Evolutionary conservation across 1,284 basidiomycete genomes (phyloP), one percentile per base, ranked within the genome.

Genomic region (Schizophyllum amplum): DNA sequence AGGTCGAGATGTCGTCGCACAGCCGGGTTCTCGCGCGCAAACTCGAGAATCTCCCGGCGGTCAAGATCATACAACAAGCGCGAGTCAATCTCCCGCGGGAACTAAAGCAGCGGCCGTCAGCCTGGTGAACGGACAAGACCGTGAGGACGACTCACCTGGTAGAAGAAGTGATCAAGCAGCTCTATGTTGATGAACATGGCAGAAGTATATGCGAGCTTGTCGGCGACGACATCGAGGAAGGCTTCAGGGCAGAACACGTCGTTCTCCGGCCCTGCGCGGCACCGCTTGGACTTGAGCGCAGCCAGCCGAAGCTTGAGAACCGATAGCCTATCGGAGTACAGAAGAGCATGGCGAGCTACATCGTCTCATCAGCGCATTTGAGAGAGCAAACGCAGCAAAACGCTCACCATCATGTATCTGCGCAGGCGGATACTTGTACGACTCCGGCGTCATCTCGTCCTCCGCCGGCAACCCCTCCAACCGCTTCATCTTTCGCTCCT

Each of bases 101-200:
- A 98, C 87, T 97, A 22, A 51, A 21, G 56, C 17, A 33, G 26
- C 55, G n/a, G 53, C n/a, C 3, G 7, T 4, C 24, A 6, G 15
- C 25, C 21, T 49, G 21, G 6, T 24, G 22, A 27, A 55, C 61
- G 25, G 59, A 52, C 23, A 56, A 53, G 21, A 42, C n/a, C n/a
- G n/a, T n/a, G 15, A 47, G 24, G 27, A 53, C 25, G 27, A 66
- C 78, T 56, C 63, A 90, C 91, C 77, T 94, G 92, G 69, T 98
- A 98, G 77, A 99, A 98, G 81, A 99, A 99, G 67, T 98, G 94
- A 67, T 95, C 92, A 1, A 99, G 81, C 7, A 99, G 78, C 71
- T 99, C 96, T 59, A 98, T 95, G 73, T 92, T 98, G 79, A 99
- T 96, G 73, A 99, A 99, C 90, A 98, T 94, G 1, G 95, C 87